A percentile compares a stretch with the other conserved stretches of the same genome.
Evolutionary conservation across 176 grass and related monocot species (phyloP).

Genomic region (Ensete ventricosum): DNA sequence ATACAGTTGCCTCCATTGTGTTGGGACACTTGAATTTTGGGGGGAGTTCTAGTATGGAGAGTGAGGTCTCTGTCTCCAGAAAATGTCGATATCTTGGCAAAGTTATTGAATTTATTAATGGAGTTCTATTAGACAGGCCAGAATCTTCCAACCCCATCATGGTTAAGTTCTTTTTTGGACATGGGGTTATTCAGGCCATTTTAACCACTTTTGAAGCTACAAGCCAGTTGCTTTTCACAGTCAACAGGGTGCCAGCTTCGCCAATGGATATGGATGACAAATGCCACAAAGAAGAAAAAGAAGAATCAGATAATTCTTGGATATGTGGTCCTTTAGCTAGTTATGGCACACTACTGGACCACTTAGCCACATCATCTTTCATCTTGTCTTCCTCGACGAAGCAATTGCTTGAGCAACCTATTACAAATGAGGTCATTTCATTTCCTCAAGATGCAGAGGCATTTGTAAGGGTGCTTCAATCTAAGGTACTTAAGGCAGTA

Average conservation of each 20-base stretch:
- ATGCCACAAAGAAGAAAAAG: conserved; percentile 45
- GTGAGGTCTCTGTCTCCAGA: conserved; percentile 47
- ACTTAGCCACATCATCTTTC: conserved; percentile 84
- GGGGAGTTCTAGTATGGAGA: conserved; percentile 44
- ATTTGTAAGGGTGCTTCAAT: conserved; percentile 89
- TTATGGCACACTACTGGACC: conserved; percentile 75
- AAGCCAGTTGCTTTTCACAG: conserved; percentile 89
- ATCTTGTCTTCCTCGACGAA: conserved; percentile 72
- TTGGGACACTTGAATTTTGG: conserved; percentile 90
- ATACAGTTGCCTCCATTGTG: conserved; percentile 58
- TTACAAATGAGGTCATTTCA: conserved; percentile 47
- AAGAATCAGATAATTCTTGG: conserved; percentile 71
- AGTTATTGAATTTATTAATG: conserved; percentile 81
- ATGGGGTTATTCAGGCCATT: conserved; percentile 74
- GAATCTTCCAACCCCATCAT: conserved; percentile 92
- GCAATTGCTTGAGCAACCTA: conserved; percentile 95
- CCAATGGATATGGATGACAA: conserved; percentile 80
- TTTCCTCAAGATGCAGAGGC: conserved; percentile 74
- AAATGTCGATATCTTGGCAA: conserved; percentile 94
- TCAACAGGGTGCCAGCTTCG: conserved; percentile 48
- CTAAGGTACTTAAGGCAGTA: conserved; percentile 76
- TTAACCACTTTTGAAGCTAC: conserved; percentile 94
- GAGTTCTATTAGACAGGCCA: conserved; percentile 77
- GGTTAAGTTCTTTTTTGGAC: conserved; percentile 80
- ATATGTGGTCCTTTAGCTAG: conserved; percentile 79